phyloP scores from a whole-genome alignment of 2,329 filamentous ascomycete genomes.

The Colletotrichum plurivorum region DNA sequence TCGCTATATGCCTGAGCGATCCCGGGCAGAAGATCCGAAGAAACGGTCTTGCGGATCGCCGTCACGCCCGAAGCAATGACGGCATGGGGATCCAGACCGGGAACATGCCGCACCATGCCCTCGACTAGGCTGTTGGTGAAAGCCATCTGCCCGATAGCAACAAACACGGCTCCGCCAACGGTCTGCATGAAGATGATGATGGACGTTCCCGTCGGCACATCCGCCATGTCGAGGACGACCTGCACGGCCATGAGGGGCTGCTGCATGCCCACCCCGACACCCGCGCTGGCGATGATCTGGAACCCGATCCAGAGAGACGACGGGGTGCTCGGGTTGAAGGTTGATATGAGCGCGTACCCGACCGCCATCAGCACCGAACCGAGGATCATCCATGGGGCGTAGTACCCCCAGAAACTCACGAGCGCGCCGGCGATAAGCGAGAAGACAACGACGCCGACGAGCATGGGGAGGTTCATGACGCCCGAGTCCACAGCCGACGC shows the following conservation, averaged over 20 bases:
- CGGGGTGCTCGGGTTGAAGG: constrained; percentile 51
- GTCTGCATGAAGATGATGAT: constrained; percentile 62
- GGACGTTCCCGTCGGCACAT: constrained; percentile 63
- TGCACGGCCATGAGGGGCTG: constrained; percentile 61
- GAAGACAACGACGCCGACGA: constrained; percentile 54
- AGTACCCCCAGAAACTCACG: constrained; percentile 59
- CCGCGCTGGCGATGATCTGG: constrained; percentile 58
- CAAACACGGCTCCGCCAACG: constrained; percentile 62
- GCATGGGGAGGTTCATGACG: constrained; percentile 57
- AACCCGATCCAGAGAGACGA: constrained; percentile 60
- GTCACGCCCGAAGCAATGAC: constrained; percentile 56
- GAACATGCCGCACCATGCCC: constrained; percentile 53
- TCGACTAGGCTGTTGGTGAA: constrained; percentile 63
- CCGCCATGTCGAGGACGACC: constrained; percentile 56
- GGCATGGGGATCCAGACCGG: constrained; percentile 49
- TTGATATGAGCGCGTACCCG: constrained; percentile 59
- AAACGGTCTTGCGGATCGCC: constrained; percentile 48
- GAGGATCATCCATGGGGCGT: constrained; percentile 58
- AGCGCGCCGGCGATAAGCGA: constrained; percentile 51
- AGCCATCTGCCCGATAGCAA: constrained; percentile 65
- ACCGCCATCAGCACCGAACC: constrained; percentile 52
- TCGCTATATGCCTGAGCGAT: constrained; percentile 60
- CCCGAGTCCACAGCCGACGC: constrained; percentile 56
- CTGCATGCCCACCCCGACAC: constrained; percentile 60
- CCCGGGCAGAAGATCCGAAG: constrained; percentile 47